phyloP scores from a whole-genome alignment of 108 stramenopile species.

The Discostella pseudostelligera region DNA sequence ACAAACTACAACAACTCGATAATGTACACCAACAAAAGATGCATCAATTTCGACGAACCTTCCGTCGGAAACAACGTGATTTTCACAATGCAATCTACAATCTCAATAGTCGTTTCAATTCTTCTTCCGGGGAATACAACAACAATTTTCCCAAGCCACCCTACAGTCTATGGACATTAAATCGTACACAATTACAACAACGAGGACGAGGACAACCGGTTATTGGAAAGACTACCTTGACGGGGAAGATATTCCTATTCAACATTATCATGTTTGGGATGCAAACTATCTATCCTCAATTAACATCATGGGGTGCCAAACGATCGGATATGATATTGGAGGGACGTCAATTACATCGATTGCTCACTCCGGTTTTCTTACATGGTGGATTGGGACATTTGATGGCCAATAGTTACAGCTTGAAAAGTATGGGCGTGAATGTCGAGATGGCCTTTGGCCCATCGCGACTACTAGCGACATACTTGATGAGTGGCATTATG shows the following conservation, averaged over 20 bases:
- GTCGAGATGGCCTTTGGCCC: constrained; percentile 65
- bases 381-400: constrained; percentile 74
- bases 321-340: constrained; percentile 59
- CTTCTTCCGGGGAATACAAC: too few species aligned
- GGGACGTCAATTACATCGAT: constrained; percentile 70
- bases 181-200: neutral
- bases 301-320: constrained; percentile 70
- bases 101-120: constrained; percentile 20
- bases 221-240: constrained; percentile 33
- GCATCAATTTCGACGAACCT: constrained; percentile 20
- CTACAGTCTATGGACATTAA: constrained; percentile 32
- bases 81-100: constrained; percentile 28
- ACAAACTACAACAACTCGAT: constrained; percentile 12
- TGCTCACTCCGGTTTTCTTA: constrained; percentile 76
- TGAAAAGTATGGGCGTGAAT: constrained; percentile 58
- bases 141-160: constrained; percentile 42
- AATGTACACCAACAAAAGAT: constrained; percentile 22
- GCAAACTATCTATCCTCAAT: constrained; percentile 53
- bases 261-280: constrained; percentile 59
- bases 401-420: constrained; percentile 65
- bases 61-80: constrained; percentile 26
- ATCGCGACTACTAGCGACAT: constrained; percentile 59
- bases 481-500: constrained; percentile 65
- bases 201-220: neutral
- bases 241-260: constrained; percentile 31